phyloP scores from a whole-genome alignment of 2,329 filamentous ascomycete species.

The Grosmannia serpens region DNA sequence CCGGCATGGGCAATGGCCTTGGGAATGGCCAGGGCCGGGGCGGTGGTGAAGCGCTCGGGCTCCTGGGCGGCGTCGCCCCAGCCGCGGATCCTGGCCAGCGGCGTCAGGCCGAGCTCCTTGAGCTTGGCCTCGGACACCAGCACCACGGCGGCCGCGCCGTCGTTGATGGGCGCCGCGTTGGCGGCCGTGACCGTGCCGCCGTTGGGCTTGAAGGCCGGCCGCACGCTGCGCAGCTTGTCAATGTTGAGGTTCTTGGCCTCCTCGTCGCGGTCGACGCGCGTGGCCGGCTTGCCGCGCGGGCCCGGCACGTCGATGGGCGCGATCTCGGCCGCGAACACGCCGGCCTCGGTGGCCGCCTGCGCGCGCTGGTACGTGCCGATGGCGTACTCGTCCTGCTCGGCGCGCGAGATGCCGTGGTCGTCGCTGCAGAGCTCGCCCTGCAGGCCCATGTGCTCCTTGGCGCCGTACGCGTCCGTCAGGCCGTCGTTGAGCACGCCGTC shows the following conservation, averaged over 20 bases:
- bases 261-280: slow-evolving; percentile 75
- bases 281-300: slow-evolving; percentile 77
- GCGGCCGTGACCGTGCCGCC: slow-evolving; percentile 87
- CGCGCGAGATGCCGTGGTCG: slow-evolving; percentile 70
- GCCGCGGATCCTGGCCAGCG: slow-evolving; percentile 90
- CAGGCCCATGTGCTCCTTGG: slow-evolving; percentile 94
- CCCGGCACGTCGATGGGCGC: slow-evolving; percentile 78
- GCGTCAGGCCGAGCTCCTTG: slow-evolving; percentile 82
- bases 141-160: slow-evolving; percentile 84
- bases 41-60: slow-evolving; percentile 91
- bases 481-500: slow-evolving; percentile 93
- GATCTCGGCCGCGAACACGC: slow-evolving; percentile 77
- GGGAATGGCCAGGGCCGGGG: slow-evolving; percentile 85
- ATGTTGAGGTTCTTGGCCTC: slow-evolving; percentile 90
- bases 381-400: slow-evolving; percentile 89
- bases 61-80: slow-evolving; percentile 92
- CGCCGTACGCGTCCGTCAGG: slow-evolving; percentile 80
- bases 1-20: slow-evolving; percentile 95
- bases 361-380: slow-evolving; percentile 93
- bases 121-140: slow-evolving; percentile 91
- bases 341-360: slow-evolving; percentile 70
- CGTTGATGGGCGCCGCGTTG: slow-evolving; percentile 92
- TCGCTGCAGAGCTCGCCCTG: slow-evolving; percentile 82
- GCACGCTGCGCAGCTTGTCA: slow-evolving; percentile 74
- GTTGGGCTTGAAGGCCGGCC: slow-evolving; percentile 68